Evolutionary conservation across 1,284 basidiomycete species (phyloP).

Genomic region (Phylloboletellus chloephorus): DNA sequence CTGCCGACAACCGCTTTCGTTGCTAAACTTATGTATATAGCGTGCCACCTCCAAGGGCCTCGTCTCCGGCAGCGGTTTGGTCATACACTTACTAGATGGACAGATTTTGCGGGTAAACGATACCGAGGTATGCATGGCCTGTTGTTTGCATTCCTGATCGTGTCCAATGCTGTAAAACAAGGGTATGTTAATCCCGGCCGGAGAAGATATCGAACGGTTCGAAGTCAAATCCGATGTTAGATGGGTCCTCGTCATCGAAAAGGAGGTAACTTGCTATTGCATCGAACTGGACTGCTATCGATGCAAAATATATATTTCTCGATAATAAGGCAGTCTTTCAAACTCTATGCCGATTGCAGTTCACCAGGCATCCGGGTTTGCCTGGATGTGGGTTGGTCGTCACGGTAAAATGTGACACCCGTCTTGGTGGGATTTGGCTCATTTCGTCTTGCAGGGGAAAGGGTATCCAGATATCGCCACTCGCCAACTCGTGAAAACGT

Average conservation of each 20-base stretch:
- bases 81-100: constrained; percentile 53
- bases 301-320: not conserved
- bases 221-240: constrained; percentile 46
- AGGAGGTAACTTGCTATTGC: constrained; percentile 58
- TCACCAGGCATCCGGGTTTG: constrained; percentile 45
- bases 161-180: constrained; percentile 26
- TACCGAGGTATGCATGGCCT: constrained; percentile 44
- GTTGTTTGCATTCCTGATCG: not conserved
- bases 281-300: not conserved
- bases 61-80: constrained; percentile 62
- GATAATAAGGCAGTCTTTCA: constrained; percentile 77
- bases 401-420: constrained; percentile 43
- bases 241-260: constrained; percentile 87
- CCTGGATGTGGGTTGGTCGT: constrained; percentile 64
- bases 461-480: constrained; percentile 92
- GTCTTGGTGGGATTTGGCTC: constrained; percentile 3
- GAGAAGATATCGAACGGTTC: constrained; percentile 63
- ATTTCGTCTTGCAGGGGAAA: constrained; percentile 62
- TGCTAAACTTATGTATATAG: constrained; percentile 36
- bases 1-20: constrained; percentile 2
- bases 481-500: constrained; percentile 67
- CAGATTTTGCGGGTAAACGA: constrained; percentile 47
- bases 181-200: constrained; percentile 71
- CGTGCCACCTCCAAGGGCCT: constrained; percentile 85
- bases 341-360: constrained; percentile 57